phyloP scores from a whole-genome alignment of 768 basidiomycete genomes.

The Collybia sordida region DNA sequence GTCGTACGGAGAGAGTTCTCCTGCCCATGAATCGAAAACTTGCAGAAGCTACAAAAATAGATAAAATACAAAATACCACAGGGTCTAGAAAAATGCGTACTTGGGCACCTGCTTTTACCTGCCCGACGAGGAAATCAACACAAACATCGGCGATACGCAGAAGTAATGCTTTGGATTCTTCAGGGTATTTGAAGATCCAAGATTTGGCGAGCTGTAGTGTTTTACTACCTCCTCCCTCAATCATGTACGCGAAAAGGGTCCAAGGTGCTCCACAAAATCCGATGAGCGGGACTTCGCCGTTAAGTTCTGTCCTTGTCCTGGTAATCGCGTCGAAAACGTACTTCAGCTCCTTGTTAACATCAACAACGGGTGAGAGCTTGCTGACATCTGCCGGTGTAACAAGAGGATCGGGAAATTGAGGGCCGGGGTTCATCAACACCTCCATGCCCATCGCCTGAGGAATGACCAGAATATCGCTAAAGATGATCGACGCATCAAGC shows the following conservation, averaged over 20 bases:
- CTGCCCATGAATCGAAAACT: slow-evolving; percentile 97
- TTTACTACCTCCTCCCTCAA: slow-evolving; percentile 93
- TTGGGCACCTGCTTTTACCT: slow-evolving; percentile 95
- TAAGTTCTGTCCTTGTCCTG: slow-evolving; percentile 72
- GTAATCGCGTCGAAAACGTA: slow-evolving; percentile 95
- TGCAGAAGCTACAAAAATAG: slow-evolving; percentile 70
- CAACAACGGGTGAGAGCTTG: slow-evolving; percentile 60
- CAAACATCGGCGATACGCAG: slow-evolving; percentile 84
- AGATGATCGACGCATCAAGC: slow-evolving; percentile 96
- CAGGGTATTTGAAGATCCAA: slow-evolving; percentile 91
- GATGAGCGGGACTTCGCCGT: slow-evolving; percentile 91
- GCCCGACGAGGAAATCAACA: slow-evolving; percentile 87
- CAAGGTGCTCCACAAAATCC: slow-evolving; percentile 98
- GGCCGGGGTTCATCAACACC: slow-evolving; percentile 91
- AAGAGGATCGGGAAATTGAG: slow-evolving; percentile 86
- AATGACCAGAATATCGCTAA: slow-evolving; percentile 96
- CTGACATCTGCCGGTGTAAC: slow-evolving; percentile 69
- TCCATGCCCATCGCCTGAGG: slow-evolving; percentile 98
- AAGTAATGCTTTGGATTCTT: slow-evolving; percentile 77
- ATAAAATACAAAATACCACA: not conserved
- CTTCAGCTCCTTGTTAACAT: slow-evolving; percentile 80
- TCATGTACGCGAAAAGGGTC: slow-evolving; percentile 98
- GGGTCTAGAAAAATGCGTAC: slow-evolving; percentile 37
- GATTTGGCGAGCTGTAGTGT: slow-evolving; percentile 89
- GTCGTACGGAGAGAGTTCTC: slow-evolving; percentile 87